phyloP scores from a whole-genome alignment of 2,329 filamentous ascomycete genomes.

The Colletotrichum incanum region DNA sequence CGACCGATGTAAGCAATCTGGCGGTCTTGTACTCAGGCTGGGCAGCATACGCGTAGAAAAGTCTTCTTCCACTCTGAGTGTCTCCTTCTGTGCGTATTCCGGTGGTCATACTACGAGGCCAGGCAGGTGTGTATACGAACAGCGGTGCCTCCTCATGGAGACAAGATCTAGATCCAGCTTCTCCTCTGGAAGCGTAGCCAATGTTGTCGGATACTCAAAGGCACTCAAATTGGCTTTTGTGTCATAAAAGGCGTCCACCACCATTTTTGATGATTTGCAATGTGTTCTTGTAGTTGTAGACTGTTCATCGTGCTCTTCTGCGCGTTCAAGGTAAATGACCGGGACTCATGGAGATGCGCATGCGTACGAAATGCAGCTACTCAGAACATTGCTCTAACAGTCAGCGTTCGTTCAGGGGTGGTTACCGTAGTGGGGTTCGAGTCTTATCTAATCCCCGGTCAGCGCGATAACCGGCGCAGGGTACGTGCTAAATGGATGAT shows the following conservation, averaged over 20 bases:
- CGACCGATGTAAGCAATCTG: constrained; percentile 92
- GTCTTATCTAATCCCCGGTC: constrained; percentile 34
- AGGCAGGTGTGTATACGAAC: constrained; percentile 2
- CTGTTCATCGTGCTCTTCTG: background rate
- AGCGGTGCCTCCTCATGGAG: background rate
- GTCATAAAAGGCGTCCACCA: background rate
- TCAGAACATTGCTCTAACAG: background rate
- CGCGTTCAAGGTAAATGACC: background rate
- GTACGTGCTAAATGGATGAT: constrained; percentile 41
- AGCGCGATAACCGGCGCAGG: constrained; percentile 22
- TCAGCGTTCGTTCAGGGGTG: background rate
- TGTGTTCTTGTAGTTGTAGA: background rate
- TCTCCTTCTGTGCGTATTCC: background rate
- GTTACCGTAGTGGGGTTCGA: constrained; percentile 7
- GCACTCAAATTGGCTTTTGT: background rate
- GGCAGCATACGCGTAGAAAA: constrained; percentile 58
- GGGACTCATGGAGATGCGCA: background rate
- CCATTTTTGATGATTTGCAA: background rate
- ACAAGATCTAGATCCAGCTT: background rate
- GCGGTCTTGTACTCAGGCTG: constrained; percentile 85
- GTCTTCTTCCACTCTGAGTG: background rate
- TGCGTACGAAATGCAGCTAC: background rate
- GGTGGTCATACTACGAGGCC: background rate
- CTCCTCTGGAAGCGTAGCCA: background rate
- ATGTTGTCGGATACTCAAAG: background rate